Base-by-base conservation (phyloP, 805 yeast genomes). In the Yamadazyma laniorum region DNA sequence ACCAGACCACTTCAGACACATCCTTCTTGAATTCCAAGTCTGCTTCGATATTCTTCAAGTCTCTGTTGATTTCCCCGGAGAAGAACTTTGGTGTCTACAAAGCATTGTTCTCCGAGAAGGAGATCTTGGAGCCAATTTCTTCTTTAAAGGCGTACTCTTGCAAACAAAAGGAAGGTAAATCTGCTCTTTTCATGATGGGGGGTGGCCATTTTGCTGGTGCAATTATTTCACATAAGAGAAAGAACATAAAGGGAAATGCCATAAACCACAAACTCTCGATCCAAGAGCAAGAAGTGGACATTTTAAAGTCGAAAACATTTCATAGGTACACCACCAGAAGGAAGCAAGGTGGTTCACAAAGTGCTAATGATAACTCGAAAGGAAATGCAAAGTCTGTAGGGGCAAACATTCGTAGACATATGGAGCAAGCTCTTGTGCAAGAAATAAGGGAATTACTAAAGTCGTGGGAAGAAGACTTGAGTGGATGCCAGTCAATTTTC, bases 161-260 rank as follows among this genome's bases (percentile, higher is more conserved):
- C 14, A 13, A 35, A 49, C 43, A 30, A n/a, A 54, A 49, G 3
- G 44, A 51, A 0, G 63, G 65, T 3, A 71, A 72, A 31, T 85
- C 95, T 4, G 95, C 95, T 0, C 59, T 93, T 9, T 76, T 93
- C 49, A 87, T 93, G 96, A 77, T 93, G 37, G 97, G 97, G 12
- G 97, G 98, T 30, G 99, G 99, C 29, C 97, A 93, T 63, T 93
- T 93, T 67, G 96, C 98, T 0, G 99, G 93, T 14, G 96, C 96
- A 0, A 84, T 93, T 29, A 72, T 93, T 6, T 79, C 88, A 1
- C 97, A 90, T 53, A 69, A 69, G 34, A 82, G 77, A 17, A 65
- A 67, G 35, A 68, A 67, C 27, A 70, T 74, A 2, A 75, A 74
- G 47, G 87, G 88, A 2, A 79, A 79, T 45, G 65, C 69, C 5